Percentiles rank a stretch among this genome's conserved stretches.
phyloP scores from a whole-genome alignment of 2,329 filamentous ascomycete genomes.

The Passalora sequoiae region DNA sequence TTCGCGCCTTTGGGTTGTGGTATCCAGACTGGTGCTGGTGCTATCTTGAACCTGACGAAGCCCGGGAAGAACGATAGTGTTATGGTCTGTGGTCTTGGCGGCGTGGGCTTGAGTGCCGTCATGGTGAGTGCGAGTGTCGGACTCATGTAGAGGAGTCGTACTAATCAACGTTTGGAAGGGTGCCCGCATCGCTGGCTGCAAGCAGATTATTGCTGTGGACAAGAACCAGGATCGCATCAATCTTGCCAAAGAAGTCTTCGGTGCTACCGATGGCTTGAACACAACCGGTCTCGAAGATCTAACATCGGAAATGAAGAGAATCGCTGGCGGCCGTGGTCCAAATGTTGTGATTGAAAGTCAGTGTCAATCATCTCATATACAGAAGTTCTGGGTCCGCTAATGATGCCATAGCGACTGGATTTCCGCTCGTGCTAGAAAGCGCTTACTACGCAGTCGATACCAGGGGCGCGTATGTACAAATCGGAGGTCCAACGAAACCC shows the following conservation, averaged over 20 bases:
- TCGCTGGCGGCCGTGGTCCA: conserved; percentile 34
- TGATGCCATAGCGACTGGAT: conserved; percentile 16
- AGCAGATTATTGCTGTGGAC: conserved; percentile 38
- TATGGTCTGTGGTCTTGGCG: conserved; percentile 24
- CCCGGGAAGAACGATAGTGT: conserved; percentile 21
- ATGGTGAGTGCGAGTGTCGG: conserved; percentile 33
- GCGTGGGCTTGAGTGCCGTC: conserved; percentile 33
- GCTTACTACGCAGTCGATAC: conserved; percentile 18
- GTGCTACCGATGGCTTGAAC: conserved; percentile 38
- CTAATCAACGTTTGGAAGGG: conserved; percentile 14
- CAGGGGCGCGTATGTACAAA: conserved; percentile 43
- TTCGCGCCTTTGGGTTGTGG: conserved; percentile 27
- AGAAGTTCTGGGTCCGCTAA: not conserved
- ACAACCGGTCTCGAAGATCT: conserved; percentile 29
- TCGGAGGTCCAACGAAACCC: conserved; percentile 40
- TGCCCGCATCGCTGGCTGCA: conserved; percentile 25
- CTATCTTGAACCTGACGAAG: conserved; percentile 24
- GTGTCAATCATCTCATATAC: not conserved
- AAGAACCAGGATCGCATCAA: conserved; percentile 31
- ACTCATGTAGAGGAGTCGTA: too few relatives aligned
- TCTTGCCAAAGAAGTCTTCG: conserved; percentile 34
- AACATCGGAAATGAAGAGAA: conserved; percentile 29
- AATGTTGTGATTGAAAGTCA: conserved; percentile 41
- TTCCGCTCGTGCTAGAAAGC: conserved; percentile 16
- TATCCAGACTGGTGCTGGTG: conserved; percentile 27